Conservation (phyloP, 2,329 filamentous ascomycete genomes). For the Colletotrichum orbiculare region DNA sequence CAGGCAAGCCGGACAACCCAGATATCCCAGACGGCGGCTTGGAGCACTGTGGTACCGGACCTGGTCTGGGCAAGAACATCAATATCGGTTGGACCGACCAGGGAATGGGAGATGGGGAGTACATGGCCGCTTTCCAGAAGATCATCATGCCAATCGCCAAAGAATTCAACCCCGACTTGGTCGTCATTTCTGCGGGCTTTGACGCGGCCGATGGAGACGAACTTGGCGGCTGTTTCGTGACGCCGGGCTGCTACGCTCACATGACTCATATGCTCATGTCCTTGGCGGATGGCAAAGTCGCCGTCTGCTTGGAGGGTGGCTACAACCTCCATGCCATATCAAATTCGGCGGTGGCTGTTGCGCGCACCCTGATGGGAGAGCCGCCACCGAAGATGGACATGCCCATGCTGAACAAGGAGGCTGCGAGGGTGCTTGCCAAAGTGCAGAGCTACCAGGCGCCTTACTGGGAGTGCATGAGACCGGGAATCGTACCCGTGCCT, state of each 20-base stretch:
- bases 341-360: constrained; percentile 90
- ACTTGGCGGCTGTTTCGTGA: constrained; percentile 91
- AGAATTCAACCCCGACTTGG: constrained; percentile 93
- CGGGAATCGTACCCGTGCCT: constrained; percentile 67
- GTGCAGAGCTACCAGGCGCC: constrained; percentile 71
- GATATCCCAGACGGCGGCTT: constrained; percentile 70
- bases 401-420: constrained; percentile 67
- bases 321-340: constrained; percentile 96
- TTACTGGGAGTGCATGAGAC: constrained; percentile 91
- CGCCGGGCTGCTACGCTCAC: constrained; percentile 91
- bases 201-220: constrained; percentile 95
- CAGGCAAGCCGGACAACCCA: constrained; percentile 69
- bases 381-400: constrained; percentile 75
- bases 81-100: constrained; percentile 76
- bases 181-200: constrained; percentile 95
- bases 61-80: constrained; percentile 70
- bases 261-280: constrained; percentile 99
- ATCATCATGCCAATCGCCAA: constrained; percentile 96
- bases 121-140: constrained; percentile 94
- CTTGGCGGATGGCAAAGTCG: constrained; percentile 86
- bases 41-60: constrained; percentile 66
- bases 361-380: constrained; percentile 93
- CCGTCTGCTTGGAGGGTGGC: constrained; percentile 93
- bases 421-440: constrained; percentile 65
- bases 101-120: constrained; percentile 95